Evolutionary conservation across 1,284 basidiomycete genomes (phyloP).

Genomic region (Marasmius fiardii): DNA sequence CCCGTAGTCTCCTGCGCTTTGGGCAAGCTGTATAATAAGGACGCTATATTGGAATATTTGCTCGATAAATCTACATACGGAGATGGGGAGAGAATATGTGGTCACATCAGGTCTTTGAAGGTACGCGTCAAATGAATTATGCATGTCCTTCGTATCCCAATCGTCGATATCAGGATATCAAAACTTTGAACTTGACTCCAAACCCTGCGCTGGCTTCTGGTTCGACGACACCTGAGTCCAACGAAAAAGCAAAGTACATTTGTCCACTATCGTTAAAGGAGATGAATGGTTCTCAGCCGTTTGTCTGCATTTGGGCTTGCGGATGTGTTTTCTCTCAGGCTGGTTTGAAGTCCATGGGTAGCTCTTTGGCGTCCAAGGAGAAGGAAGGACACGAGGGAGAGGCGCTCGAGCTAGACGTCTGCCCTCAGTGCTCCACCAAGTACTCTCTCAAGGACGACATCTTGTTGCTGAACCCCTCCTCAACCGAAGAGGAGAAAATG

Average conservation of each 20-base stretch:
- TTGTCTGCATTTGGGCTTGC: conserved; percentile 82
- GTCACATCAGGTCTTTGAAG: conserved; percentile 85
- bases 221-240: conserved; percentile 33
- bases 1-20: conserved; percentile 87
- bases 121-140: conserved; percentile 36
- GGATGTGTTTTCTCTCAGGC: conserved; percentile 87
- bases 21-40: conserved; percentile 94
- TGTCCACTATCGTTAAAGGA: conserved; percentile 90
- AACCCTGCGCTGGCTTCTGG: conserved; percentile 51
- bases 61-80: conserved; percentile 77
- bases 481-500: conserved; percentile 58
- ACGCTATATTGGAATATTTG: conserved; percentile 84
- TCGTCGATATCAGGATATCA: conserved; percentile 64
- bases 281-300: conserved; percentile 89
- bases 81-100: conserved; percentile 82
- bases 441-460: conserved; percentile 58
- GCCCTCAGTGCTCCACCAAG: conserved; percentile 73
- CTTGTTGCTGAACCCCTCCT: conserved; percentile 53
- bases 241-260: conserved; percentile 66
- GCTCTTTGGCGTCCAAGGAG: conserved; percentile 31
- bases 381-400: conserved; percentile 25
- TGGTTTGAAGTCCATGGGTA: conserved; percentile 62
- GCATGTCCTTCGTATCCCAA: neutral
- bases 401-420: conserved; percentile 46
- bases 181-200: conserved; percentile 73